Evolutionary conservation across 225 moss, liverwort and hornwort genomes (phyloP).

Genomic region (Physcomitrellopsis africana): DNA sequence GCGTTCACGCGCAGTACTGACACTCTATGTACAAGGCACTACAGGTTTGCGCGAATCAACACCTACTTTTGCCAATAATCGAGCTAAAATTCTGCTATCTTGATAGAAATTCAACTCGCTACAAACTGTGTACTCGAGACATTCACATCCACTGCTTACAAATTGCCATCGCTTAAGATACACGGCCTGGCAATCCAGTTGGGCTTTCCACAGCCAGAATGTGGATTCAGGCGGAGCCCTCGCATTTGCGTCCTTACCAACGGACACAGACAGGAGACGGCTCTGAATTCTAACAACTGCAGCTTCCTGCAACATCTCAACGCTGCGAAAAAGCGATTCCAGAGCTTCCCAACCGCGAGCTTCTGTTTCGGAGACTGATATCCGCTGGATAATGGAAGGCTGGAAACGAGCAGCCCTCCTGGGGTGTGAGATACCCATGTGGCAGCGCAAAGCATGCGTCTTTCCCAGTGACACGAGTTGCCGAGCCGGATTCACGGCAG

Average conservation of each 20-base stretch:
- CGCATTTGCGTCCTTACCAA: not conserved
- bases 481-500: not conserved
- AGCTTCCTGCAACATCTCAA: not conserved
- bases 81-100: not conserved
- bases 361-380: not conserved
- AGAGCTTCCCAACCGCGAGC: not conserved
- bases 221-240: not conserved
- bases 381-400: conserved; percentile 37
- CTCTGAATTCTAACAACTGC: not conserved
- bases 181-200: too few relatives aligned
- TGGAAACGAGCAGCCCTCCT: conserved; percentile 13
- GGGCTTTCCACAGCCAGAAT: not conserved
- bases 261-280: not conserved
- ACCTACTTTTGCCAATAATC: not conserved
- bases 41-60: too few relatives aligned
- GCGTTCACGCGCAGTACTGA: not conserved
- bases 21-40: too few relatives aligned
- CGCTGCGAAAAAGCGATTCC: too few relatives aligned
- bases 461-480: not conserved
- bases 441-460: not conserved
- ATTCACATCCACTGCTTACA: too few relatives aligned
- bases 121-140: too few relatives aligned
- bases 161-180: too few relatives aligned
- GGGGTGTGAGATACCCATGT: conserved; percentile 23
- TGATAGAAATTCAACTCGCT: not conserved